Conservation (phyloP, 1,284 basidiomycete genomes). For the Boletus sp. region DNA sequence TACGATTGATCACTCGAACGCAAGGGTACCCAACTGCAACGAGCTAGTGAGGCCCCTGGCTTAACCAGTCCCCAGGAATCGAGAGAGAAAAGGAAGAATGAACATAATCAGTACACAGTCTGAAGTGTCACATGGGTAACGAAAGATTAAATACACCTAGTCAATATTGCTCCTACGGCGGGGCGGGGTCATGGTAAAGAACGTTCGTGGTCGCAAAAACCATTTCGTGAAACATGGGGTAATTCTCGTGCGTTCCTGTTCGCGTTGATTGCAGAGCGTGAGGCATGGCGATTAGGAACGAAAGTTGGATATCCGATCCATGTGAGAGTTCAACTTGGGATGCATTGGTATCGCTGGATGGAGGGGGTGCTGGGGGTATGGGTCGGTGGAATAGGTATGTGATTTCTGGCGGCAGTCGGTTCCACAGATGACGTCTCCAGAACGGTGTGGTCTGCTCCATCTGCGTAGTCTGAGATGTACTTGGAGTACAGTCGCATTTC, state of each 20-base stretch:
- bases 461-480: neutral
- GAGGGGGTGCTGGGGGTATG: constrained; percentile 2
- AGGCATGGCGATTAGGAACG: constrained; percentile 30
- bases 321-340: constrained; percentile 8
- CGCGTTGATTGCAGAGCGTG: constrained; percentile 5
- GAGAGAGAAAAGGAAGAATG: neutral
- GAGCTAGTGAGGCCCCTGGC: neutral
- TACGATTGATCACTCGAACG: constrained; percentile 1
- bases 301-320: constrained; percentile 27
- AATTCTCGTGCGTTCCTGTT: neutral
- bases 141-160: constrained; percentile 5
- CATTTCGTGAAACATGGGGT: constrained; percentile 17
- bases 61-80: neutral
- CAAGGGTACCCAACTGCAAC: neutral
- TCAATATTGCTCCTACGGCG: constrained; percentile 11
- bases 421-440: constrained; percentile 22
- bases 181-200: constrained; percentile 14
- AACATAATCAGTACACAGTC: constrained; percentile 14
- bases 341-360: neutral
- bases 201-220: constrained; percentile 26
- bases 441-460: constrained; percentile 8
- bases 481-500: neutral
- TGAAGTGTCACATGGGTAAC: constrained; percentile 5
- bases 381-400: constrained; percentile 28
- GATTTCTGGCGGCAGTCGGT: constrained; percentile 25